A percentile compares a stretch with the other conserved stretches of the same genome.
Evolutionary conservation across 768 basidiomycete species (phyloP).

Genomic region (Hortiboletus campestris): DNA sequence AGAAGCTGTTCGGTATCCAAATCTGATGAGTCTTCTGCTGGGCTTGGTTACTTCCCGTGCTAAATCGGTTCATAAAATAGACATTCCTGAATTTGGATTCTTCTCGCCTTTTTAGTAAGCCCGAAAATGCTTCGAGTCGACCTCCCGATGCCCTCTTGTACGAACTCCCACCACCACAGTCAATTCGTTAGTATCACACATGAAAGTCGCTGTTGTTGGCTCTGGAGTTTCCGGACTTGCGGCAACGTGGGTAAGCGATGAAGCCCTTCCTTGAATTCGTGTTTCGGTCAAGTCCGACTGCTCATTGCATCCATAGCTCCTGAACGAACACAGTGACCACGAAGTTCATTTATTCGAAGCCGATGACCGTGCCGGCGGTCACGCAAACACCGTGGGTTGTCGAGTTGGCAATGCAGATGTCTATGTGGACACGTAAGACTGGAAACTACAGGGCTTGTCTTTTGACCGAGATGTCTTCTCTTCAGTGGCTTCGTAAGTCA

Average conservation of each 20-base stretch:
- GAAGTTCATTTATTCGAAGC: conserved; percentile 76
- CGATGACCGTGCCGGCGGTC: conserved; percentile 61
- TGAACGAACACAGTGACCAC: conserved; percentile 73
- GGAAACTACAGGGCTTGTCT: neutral
- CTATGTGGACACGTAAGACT: conserved; percentile 64
- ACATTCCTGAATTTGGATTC: neutral
- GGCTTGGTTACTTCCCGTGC: neutral
- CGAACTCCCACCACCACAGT: neutral
- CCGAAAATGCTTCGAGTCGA: neutral
- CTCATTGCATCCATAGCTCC: conserved; percentile 39
- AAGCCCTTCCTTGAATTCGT: neutral
- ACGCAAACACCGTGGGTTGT: no score
- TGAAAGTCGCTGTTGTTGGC: conserved; percentile 68
- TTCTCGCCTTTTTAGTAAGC: neutral
- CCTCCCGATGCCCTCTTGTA: neutral
- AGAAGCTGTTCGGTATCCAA: neutral
- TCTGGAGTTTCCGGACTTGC: conserved; percentile 78
- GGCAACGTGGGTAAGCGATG: conserved; percentile 61
- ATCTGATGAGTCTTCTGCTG: neutral
- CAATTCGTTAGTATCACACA: neutral
- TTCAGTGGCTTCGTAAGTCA: conserved; percentile 55
- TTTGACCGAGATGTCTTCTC: neutral
- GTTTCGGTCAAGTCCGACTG: neutral
- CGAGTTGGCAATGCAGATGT: conserved; percentile 29
- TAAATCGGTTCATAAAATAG: neutral